Conservation (phyloP, 176 grass and related monocot species). For the Ensete ventricosum region DNA sequence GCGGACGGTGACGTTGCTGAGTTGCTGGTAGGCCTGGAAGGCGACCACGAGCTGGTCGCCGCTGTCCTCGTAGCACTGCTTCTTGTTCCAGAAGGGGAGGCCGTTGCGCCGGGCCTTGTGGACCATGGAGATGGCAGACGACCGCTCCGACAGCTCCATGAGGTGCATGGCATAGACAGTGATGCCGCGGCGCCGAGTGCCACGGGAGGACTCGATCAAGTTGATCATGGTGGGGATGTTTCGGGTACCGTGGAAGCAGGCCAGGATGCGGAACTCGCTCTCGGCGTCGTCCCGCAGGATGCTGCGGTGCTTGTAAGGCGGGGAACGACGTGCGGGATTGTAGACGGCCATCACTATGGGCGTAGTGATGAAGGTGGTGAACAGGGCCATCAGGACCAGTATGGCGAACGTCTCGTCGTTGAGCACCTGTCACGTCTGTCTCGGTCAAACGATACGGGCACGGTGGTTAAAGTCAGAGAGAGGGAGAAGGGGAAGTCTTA, state of each 20-base stretch:
- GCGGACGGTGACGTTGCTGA: constrained; percentile 2
- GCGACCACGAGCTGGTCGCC: constrained; percentile 1
- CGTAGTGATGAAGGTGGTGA: constrained; percentile 3
- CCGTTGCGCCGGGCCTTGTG: constrained; percentile 3
- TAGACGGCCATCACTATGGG: background rate
- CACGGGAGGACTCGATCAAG: constrained; percentile 1
- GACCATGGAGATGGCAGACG: background rate
- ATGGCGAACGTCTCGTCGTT: constrained; percentile 3
- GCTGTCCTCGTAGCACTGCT: background rate
- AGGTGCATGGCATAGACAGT: background rate
- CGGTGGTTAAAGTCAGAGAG: too few relatives aligned
- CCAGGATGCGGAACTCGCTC: background rate
- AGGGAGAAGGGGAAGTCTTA: too few relatives aligned
- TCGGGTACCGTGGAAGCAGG: constrained; percentile 1
- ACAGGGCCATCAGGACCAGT: constrained; percentile 1
- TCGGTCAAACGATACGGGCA: background rate
- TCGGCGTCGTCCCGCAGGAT: background rate
- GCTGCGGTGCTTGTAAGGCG: constrained; percentile 2
- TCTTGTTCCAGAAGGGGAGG: constrained; percentile 5
- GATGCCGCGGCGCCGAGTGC: background rate
- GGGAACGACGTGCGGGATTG: background rate
- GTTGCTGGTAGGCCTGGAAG: constrained; percentile 6
- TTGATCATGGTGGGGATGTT: constrained; percentile 5
- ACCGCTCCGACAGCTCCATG: background rate
- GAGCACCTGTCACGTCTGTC: background rate